These are phyloP conservation scores for Monosporascus sp. DNA, from an alignment of 2,329 filamentous ascomycete species.

Conservation along the genomic window DNA sequence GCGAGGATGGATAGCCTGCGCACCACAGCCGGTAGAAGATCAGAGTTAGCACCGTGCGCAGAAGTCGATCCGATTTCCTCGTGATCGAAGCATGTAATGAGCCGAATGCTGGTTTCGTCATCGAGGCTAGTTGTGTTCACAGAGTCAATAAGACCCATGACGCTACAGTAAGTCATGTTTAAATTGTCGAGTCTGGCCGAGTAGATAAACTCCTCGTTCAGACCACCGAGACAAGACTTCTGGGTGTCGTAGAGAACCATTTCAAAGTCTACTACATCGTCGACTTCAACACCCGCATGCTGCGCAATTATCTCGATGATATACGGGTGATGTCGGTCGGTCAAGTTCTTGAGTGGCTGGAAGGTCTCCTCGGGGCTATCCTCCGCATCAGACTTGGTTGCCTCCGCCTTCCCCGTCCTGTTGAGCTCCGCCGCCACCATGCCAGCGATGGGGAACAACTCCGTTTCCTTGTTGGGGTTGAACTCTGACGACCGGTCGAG, in stretches of 20 bases:
- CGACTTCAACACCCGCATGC: conserved; percentile 64
- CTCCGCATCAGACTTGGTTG: conserved; percentile 29
- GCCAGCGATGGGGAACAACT: conserved; percentile 89
- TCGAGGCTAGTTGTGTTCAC: conserved; percentile 61
- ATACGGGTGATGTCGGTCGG: conserved; percentile 82
- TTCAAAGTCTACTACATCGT: conserved; percentile 87
- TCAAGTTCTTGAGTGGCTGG: conserved; percentile 69
- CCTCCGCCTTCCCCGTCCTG: conserved; percentile 52
- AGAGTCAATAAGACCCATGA: conserved; percentile 79
- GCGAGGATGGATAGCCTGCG: conserved; percentile 80
- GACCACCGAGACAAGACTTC: conserved; percentile 78
- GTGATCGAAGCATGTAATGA: conserved; percentile 95
- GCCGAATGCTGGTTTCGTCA: conserved; percentile 73
- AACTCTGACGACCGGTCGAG: conserved; percentile 83
- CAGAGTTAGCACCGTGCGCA: conserved; percentile 89
- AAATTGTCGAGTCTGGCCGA: conserved; percentile 94
- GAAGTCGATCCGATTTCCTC: conserved; percentile 94
- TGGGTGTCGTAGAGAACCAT: conserved; percentile 96
- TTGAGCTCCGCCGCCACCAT: conserved; percentile 86
- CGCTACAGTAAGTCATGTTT: conserved; percentile 91
- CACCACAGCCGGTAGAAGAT: conserved; percentile 81
- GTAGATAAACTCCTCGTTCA: conserved; percentile 93
- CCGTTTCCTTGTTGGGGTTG: conserved; percentile 93
- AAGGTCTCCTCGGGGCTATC: conserved; percentile 49
- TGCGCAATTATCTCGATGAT: conserved; percentile 80